Conservation (phyloP, 257 asterid species). For the Scutellaria baicalensis region DNA sequence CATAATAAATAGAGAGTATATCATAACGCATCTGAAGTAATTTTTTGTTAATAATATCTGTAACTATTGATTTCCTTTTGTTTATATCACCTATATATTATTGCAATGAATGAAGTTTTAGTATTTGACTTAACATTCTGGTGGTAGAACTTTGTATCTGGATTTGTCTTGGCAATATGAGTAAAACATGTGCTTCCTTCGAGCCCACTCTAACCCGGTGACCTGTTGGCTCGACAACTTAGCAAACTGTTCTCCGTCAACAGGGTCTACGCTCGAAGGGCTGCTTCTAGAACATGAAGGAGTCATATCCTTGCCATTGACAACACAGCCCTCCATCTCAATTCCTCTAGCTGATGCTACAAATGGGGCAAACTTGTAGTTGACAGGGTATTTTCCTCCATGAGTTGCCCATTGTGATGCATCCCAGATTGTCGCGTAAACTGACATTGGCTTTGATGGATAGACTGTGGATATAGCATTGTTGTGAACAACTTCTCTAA, state of each 20-base stretch:
- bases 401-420: constrained; percentile 91
- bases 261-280: constrained; percentile 60
- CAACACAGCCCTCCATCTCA: constrained; percentile 61
- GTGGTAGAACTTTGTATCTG: constrained; percentile 65
- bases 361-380: constrained; percentile 63
- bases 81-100: background rate
- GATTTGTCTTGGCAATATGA: constrained; percentile 73
- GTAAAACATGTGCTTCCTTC: constrained; percentile 76
- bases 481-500: constrained; percentile 58
- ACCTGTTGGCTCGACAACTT: constrained; percentile 50
- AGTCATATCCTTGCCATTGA: constrained; percentile 15
- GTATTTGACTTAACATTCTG: constrained; percentile 54
- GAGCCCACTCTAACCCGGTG: constrained; percentile 60
- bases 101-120: constrained; percentile 8
- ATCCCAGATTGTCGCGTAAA: constrained; percentile 71
- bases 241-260: constrained; percentile 65
- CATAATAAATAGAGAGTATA: background rate
- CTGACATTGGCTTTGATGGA: constrained; percentile 85
- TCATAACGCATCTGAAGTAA: background rate
- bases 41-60: background rate
- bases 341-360: constrained; percentile 38
- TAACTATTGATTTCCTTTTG: background rate
- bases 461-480: constrained; percentile 46
- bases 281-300: constrained; percentile 42
- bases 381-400: constrained; percentile 80